A percentile compares a stretch with the other conserved stretches of the same genome.
phyloP scores from a whole-genome alignment of 2,329 filamentous ascomycete genomes.

The Stachybotrys chartarum region DNA sequence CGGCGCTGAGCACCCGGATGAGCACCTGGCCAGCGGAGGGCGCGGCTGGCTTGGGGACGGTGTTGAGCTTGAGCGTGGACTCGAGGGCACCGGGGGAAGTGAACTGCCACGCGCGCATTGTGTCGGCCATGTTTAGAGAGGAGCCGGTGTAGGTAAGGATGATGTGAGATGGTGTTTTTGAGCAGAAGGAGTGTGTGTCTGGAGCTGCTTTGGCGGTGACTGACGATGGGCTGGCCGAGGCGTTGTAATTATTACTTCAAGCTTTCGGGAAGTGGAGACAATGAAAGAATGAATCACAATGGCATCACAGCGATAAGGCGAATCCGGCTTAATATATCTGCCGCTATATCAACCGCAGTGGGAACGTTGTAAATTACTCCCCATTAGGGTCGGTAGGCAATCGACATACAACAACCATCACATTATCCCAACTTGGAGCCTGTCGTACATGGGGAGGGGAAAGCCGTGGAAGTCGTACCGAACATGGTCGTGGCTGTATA shows the following conservation, averaged over 20 bases:
- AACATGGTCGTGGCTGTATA: no score
- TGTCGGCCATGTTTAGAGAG: constrained; percentile 5
- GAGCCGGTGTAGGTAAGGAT: neutral
- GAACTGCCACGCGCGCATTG: constrained; percentile 22
- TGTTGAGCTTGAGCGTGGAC: constrained; percentile 12
- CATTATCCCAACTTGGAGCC: no score
- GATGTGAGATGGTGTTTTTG: neutral
- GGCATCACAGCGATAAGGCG: neutral
- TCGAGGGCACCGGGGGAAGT: constrained; percentile 15
- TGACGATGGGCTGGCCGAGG: neutral
- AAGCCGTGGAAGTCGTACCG: no score
- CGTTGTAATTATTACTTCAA: neutral
- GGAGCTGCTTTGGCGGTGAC: neutral
- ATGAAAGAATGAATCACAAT: neutral
- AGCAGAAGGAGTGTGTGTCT: neutral
- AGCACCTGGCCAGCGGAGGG: constrained; percentile 27
- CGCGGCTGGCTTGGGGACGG: constrained; percentile 9
- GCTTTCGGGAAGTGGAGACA: neutral
- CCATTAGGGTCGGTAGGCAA: no score
- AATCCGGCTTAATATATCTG: no score
- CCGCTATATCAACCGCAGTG: no score
- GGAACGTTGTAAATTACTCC: no score
- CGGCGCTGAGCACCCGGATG: constrained; percentile 33
- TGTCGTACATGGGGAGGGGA: no score
- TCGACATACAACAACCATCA: no score